Evolutionary conservation across 495 filamentous ascomycete genomes (phyloP), one percentile per base, ranked within the genome.

Genomic region (Margaritispora aquatica): DNA sequence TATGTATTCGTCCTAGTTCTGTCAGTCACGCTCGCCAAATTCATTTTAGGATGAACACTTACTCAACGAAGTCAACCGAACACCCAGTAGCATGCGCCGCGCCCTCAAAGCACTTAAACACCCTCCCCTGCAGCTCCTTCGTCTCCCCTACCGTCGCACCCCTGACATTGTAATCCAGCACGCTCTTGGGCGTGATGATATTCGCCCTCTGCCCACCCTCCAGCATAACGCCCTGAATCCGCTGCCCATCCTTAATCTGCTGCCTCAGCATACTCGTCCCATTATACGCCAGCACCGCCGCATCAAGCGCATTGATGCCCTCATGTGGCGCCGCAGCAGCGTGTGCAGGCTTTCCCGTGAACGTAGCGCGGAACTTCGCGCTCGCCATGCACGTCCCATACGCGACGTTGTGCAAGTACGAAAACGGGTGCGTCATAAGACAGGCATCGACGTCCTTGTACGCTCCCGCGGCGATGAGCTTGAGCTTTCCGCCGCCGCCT

Each of bases 401-500:
- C 0, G 78, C 52, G 5, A 79, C 69, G 21, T 54, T 54, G 2
- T 26, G 38, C 1, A 75, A 47, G 9, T 27, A 27, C 3, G 59
- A 61, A 22, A 61, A 56, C n/a, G 77, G 76, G 68, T 84, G 85
- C 51, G 83, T 80, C 73, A 88, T 85, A 27, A 89, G 71, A 19
- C 74, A 83, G 54, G 87, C 77, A 64, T 87, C 83, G 20, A 86
- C 84, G n/a, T 75, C 75, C 29, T 78, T 70, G 68, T 87, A 88
- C 5, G 85, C 87, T 0, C 83, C 84, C 0, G 75, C 78, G 22
- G 85, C 66, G 24, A 88, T 75, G 9, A 89, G 73, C 41, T 78
- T 80, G 50, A 83, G 80, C 68, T 90, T 89, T 20, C 86, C 87
- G 2, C 85, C 85, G 10, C 84, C 84, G 21, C 80, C 70, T 60